phyloP scores from a whole-genome alignment of 345 rosid genomes.

The Hibiscus trionum region DNA sequence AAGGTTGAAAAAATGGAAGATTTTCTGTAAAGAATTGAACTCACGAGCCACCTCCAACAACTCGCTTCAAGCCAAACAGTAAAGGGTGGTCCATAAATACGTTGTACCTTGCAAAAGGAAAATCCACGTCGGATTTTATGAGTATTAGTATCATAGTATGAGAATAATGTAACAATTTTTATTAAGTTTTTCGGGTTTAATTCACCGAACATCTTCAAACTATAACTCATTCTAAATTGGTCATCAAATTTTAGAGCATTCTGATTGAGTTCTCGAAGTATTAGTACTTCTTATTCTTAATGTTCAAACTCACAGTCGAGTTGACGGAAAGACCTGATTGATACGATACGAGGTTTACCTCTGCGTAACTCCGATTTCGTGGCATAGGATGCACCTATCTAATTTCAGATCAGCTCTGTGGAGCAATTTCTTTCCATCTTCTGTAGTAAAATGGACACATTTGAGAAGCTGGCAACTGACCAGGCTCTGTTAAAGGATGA shows the following conservation, averaged over 20 bases:
- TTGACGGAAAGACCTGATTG: no score
- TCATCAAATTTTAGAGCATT: no score
- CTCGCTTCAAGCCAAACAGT: constrained; percentile 26
- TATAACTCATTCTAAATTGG: no score
- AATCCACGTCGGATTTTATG: neutral
- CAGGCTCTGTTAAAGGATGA: neutral
- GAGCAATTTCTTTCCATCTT: constrained; percentile 31
- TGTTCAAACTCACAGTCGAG: no score
- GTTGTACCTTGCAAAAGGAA: constrained; percentile 28
- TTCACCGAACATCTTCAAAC: no score
- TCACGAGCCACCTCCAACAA: constrained; percentile 45
- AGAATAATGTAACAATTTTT: no score
- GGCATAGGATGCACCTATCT: constrained; percentile 24
- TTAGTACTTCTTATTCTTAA: no score
- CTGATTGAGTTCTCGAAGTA: no score
- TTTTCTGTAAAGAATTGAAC: constrained; percentile 10
- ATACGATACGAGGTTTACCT: constrained; percentile 15
- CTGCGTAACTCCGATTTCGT: constrained; percentile 33
- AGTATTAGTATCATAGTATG: no score
- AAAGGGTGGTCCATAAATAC: constrained; percentile 40
- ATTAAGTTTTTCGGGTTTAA: no score
- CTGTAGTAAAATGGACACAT: constrained; percentile 9
- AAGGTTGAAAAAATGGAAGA: neutral
- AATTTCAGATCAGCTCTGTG: constrained; percentile 37
- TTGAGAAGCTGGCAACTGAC: neutral